phyloP scores from a whole-genome alignment of 768 basidiomycete species.

The Tulasnella sp. region DNA sequence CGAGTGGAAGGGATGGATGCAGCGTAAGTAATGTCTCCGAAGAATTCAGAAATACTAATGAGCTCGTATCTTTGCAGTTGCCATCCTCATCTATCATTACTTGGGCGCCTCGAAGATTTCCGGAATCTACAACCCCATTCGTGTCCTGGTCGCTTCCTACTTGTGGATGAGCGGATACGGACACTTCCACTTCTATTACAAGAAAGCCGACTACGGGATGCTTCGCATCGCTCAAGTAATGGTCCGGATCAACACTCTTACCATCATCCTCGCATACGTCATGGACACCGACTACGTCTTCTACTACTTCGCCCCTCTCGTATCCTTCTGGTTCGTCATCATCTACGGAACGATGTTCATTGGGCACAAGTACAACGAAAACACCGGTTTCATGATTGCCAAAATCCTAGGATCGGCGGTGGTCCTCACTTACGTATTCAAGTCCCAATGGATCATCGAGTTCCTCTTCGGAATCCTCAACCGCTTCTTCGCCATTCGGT shows the following conservation, averaged over 20 bases:
- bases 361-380: slow-evolving; percentile 70
- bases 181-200: slow-evolving; percentile 81
- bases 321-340: slow-evolving; percentile 86
- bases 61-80: slow-evolving; percentile 49
- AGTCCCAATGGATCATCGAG: slow-evolving; percentile 58
- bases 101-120: slow-evolving; percentile 83
- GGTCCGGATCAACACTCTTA: slow-evolving; percentile 78
- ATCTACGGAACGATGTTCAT: slow-evolving; percentile 74
- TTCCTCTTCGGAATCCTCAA: slow-evolving; percentile 59
- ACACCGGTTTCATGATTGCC: slow-evolving; percentile 56
- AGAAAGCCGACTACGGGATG: slow-evolving; percentile 83
- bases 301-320: slow-evolving; percentile 87
- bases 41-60: not conserved
- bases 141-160: slow-evolving; percentile 83
- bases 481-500: slow-evolving; percentile 65
- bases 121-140: slow-evolving; percentile 89
- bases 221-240: slow-evolving; percentile 71
- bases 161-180: slow-evolving; percentile 94
- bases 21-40: slow-evolving; percentile 52
- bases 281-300: slow-evolving; percentile 91
- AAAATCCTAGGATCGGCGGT: slow-evolving; percentile 68
- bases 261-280: slow-evolving; percentile 74
- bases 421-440: slow-evolving; percentile 63
- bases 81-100: slow-evolving; percentile 90
- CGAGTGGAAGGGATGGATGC: slow-evolving; percentile 99